Conservation (phyloP, 345 rosid species). For the Murraya koenigii region DNA sequence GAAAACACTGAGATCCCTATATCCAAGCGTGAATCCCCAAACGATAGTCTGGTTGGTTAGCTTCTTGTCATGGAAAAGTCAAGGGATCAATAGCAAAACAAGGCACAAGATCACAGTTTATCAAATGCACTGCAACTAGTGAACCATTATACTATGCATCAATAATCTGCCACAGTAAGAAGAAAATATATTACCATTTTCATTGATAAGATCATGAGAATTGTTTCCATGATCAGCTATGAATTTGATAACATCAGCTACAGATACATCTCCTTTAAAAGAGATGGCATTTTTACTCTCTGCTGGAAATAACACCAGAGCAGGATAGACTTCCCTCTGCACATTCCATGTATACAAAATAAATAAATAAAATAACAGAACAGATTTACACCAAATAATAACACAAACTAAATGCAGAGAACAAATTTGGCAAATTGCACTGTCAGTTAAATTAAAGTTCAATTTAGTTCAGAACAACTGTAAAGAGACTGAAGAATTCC, state of each 20-base stretch:
- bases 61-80: too few species aligned
- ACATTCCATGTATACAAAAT: slow-evolving; percentile 15
- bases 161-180: background rate
- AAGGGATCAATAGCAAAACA: background rate
- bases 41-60: too few species aligned
- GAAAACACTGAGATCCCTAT: background rate
- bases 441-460: background rate
- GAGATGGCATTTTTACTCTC: slow-evolving; percentile 50
- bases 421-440: background rate
- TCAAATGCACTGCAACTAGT: background rate
- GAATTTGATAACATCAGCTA: slow-evolving; percentile 66
- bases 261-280: slow-evolving; percentile 68
- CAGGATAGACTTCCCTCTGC: slow-evolving; percentile 89
- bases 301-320: slow-evolving; percentile 78
- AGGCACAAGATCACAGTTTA: background rate
- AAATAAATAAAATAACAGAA: background rate
- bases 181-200: slow-evolving; percentile 47
- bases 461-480: background rate
- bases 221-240: slow-evolving; percentile 58
- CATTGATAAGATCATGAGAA: slow-evolving; percentile 45
- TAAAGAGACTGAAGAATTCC: background rate
- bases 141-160: background rate
- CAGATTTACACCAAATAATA: background rate
- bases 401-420: background rate
- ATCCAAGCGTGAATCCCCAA: background rate